These are phyloP conservation scores for Fraxinus sp. DNA, from an alignment of 305 asterid species.

Conservation along the genomic window DNA sequence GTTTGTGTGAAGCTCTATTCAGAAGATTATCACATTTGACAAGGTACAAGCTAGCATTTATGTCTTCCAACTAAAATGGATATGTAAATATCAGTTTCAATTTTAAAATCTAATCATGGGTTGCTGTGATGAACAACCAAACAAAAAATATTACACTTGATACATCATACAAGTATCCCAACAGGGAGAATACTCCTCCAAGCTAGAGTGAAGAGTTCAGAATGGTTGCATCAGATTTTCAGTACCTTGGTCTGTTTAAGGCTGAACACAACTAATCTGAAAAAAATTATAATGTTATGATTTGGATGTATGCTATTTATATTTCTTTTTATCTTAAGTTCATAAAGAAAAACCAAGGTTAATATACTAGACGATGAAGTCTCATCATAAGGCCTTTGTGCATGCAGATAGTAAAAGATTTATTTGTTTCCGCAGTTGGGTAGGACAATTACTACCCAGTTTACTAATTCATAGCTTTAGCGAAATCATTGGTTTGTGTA, in stretches of 20 bases:
- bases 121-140: background rate
- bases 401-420: background rate
- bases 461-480: background rate
- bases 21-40: constrained; percentile 93
- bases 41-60: constrained; percentile 95
- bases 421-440: background rate
- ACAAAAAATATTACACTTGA: background rate
- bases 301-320: background rate
- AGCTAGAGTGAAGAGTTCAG: background rate
- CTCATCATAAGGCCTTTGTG: background rate
- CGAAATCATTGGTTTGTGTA: background rate
- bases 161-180: background rate
- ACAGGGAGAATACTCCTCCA: background rate
- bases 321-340: background rate
- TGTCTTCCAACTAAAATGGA: constrained; percentile 87
- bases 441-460: background rate
- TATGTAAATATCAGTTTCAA: constrained; percentile 32
- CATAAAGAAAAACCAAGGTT: background rate
- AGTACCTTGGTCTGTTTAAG: background rate
- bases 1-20: constrained; percentile 84
- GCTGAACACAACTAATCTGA: background rate
- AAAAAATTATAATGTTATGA: background rate
- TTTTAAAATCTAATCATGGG: constrained; percentile 8
- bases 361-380: background rate
- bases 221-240: background rate